These are phyloP conservation scores for Phaffia australis DNA, from an alignment of 768 basidiomycete genomes.

Conservation along the genomic window DNA sequence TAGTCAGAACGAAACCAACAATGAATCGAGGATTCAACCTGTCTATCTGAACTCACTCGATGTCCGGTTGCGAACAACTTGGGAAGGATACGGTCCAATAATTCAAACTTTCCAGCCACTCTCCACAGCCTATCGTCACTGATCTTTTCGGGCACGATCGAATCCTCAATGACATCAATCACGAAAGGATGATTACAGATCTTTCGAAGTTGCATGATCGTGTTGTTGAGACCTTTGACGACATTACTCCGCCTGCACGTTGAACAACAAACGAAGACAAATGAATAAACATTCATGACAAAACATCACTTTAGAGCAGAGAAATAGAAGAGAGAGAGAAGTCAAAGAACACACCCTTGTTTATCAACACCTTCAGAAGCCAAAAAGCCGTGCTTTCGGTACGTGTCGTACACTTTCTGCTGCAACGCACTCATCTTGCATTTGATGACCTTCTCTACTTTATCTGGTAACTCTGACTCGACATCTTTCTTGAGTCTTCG, in stretches of 20 bases:
- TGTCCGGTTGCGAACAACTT: slow-evolving; percentile 89
- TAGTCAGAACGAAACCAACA: neutral
- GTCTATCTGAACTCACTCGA: slow-evolving; percentile 47
- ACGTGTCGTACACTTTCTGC: slow-evolving; percentile 85
- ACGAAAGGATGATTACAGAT: slow-evolving; percentile 97
- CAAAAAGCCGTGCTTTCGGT: slow-evolving; percentile 92
- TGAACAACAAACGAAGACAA: neutral
- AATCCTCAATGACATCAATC: slow-evolving; percentile 90
- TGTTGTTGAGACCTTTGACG: slow-evolving; percentile 82
- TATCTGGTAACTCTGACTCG: slow-evolving; percentile 87
- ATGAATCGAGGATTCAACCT: neutral
- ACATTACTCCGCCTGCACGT: slow-evolving; percentile 16
- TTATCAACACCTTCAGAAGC: slow-evolving; percentile 48
- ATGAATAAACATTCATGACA: neutral
- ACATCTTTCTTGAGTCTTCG: slow-evolving; percentile 92
- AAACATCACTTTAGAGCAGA: neutral
- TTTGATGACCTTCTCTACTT: slow-evolving; percentile 97
- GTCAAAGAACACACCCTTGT: slow-evolving; percentile 4
- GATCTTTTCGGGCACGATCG: slow-evolving; percentile 68
- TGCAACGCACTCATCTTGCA: slow-evolving; percentile 88
- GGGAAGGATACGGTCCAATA: slow-evolving; percentile 80
- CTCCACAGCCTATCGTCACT: slow-evolving; percentile 79
- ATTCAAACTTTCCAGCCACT: slow-evolving; percentile 83
- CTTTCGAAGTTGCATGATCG: slow-evolving; percentile 95
- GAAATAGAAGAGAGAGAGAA: neutral